A percentile compares a stretch with the other conserved stretches of the same genome.
phyloP scores from a whole-genome alignment of 495 filamentous ascomycete species.

The Annulohypoxylon maeteangense region DNA sequence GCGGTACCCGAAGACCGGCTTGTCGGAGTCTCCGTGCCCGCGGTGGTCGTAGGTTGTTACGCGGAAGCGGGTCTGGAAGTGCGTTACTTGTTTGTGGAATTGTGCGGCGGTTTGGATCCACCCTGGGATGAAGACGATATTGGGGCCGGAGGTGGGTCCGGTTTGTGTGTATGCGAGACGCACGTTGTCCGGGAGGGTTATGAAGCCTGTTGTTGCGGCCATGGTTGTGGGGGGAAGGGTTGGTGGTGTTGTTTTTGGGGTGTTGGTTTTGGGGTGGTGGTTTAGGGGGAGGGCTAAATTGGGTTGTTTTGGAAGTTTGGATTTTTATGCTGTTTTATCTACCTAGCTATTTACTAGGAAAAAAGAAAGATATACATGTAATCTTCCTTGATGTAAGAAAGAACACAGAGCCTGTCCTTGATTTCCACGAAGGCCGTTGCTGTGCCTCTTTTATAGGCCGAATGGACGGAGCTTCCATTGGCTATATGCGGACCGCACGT shows the following conservation, averaged over 20 bases:
- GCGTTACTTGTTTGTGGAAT: constrained; percentile 35
- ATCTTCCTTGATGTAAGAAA: not conserved
- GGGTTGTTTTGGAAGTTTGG: not conserved
- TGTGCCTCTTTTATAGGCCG: not conserved
- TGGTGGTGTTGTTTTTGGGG: not conserved
- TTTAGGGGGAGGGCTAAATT: not conserved
- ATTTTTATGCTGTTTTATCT: not conserved
- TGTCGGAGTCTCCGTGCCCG: constrained; percentile 43
- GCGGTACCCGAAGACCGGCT: constrained; percentile 39
- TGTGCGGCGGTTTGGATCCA: constrained; percentile 39
- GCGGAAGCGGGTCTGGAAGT: constrained; percentile 31
- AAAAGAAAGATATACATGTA: not conserved
- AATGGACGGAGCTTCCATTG: not conserved
- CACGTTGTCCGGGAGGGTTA: constrained; percentile 36
- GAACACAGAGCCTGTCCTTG: not conserved
- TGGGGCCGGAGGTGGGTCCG: constrained; percentile 22
- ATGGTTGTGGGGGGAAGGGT: too few species aligned
- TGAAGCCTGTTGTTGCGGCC: constrained; percentile 15
- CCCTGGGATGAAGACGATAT: constrained; percentile 38
- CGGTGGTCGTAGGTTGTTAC: constrained; percentile 43
- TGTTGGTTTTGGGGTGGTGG: not conserved
- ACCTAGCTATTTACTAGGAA: not conserved
- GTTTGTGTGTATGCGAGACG: constrained; percentile 33
- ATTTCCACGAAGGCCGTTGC: not conserved
- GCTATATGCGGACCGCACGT: not conserved